Base-by-base conservation (phyloP, 371 early-diverging fungal genomes). In the Lichtheimia ramosa region DNA sequence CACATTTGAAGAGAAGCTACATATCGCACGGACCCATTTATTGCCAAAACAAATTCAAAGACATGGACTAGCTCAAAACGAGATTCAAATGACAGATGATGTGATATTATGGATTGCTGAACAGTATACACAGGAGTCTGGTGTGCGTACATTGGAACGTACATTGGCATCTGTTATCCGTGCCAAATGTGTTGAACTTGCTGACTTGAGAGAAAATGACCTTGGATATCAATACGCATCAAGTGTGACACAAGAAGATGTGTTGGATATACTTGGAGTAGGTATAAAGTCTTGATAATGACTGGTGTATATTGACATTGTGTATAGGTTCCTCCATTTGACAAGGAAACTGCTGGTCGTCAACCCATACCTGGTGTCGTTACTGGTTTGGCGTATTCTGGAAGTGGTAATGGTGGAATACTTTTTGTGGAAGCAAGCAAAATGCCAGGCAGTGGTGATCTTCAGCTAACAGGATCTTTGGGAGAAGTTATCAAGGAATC, bases 401-500 rank as follows among this genome's bases (percentile, higher is more conserved):
- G 84, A 0, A 73, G 77, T 49, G 95, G 93, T 1, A 71, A 82
- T 39, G 92, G 93, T 10, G 88, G 88, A 14, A 83, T 93, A 58
- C 64, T 94, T 52, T 89, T 92, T 61, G 89, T 94, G 21, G 93
- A 94, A 66, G 86, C 87, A 10, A 86, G 89, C 0, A 81, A 81
- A 65, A 86, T 89, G 83, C 86, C 91, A 7, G 92, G 92, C 7
- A 82, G 77, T 51, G 92, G 92, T 2, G 66, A 79, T 10, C 66
- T 93, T 24, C 78, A 81, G 25, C 65, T 93, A 24, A 93, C 93
- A 77, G 94, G 95, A 5, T 89, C 89, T 54, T 73, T 95, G 12
- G 93, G 93, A 1, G 88, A 90, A 49, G 95, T 95, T 1, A 89
- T 95, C 56, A 90, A 92, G 66, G 95, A 95, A 69, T 92, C 93